Evolutionary conservation across 352 stramenopile genomes (phyloP), one percentile per base, ranked within the genome.

Genomic region (Phytophthora pini): DNA sequence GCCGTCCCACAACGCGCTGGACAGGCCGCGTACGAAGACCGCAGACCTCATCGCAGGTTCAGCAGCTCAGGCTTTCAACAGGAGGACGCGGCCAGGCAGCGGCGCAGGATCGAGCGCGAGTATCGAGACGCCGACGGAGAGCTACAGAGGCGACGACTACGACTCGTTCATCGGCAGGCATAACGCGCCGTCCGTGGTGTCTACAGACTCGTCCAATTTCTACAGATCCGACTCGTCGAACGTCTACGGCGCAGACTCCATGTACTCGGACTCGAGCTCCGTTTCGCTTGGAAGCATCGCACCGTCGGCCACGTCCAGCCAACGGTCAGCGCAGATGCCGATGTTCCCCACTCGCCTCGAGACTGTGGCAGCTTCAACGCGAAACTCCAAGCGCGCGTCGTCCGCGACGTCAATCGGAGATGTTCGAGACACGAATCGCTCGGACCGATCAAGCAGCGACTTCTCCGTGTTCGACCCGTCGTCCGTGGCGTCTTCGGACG

Each of bases 391-490:
- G 54, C 51, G 61, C 39, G 48, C 58, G 27, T 53, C 53, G 17
- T 72, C 58, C 3, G 60, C 60, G 2, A 59, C 49, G 10, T 68
- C 67, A 36, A 65, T 73, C 17, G 71, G 53, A n/a, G 48, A 55
- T 57, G 27, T 48, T 47, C 66, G 75, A 3, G 59, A 64, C 17
- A 82, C 72, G 11, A 67, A 61, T 5, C 66, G 57, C 1, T 71
- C 68, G 24, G 69, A 72, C 46, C 66, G 72, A 2, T 74, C 65
- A 5, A 74, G 71, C 46, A 74, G 69, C 49, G 62, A 70, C 20
- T 86, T 80, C 55, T 81, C 72, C 5, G 64, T 81, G 10, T 82
- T 74, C 53, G 72, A 81, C 43, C 26, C 60, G 50, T 76, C 72
- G 24, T 65, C 65, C 17, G 48, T 56, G 22, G 48, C 34, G 22